phyloP scores from a whole-genome alignment of 768 basidiomycete species.

The Kwoniella dendrophila region DNA sequence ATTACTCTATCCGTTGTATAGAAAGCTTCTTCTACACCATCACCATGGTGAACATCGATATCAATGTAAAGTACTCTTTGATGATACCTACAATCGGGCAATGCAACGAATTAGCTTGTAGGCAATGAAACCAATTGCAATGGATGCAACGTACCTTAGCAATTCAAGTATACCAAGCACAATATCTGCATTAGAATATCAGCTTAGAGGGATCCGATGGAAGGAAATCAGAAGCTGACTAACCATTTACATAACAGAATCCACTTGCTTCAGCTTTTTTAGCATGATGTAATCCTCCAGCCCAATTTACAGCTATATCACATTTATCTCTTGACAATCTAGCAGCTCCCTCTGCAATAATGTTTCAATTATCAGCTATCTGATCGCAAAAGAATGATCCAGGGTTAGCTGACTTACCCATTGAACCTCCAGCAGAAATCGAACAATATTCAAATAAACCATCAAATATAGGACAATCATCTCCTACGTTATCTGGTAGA shows the following conservation, averaged over 20 bases:
- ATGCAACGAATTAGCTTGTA: neutral
- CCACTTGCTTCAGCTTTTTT: constrained; percentile 99
- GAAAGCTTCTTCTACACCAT: constrained; percentile 98
- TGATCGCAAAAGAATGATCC: neutral
- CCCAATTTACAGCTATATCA: constrained; percentile 99
- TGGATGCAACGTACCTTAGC: constrained; percentile 65
- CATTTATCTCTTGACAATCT: constrained; percentile 93
- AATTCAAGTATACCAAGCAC: constrained; percentile 95
- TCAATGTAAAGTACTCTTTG: constrained; percentile 95
- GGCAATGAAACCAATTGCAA: neutral
- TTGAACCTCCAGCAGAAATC: constrained; percentile 98
- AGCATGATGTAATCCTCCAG: constrained; percentile 95
- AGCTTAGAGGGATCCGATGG: neutral
- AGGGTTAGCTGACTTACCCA: constrained; percentile 68
- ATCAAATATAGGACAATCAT: constrained; percentile 98
- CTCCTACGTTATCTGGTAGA: constrained; percentile 93
- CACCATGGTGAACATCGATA: constrained; percentile 97
- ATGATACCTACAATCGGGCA: constrained; percentile 70
- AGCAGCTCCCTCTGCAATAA: constrained; percentile 83
- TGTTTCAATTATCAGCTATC: neutral
- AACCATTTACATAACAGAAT: constrained; percentile 98
- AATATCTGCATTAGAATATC: constrained; percentile 67
- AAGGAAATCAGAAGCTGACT: constrained; percentile 20
- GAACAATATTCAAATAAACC: constrained; percentile 98
- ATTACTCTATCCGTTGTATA: constrained; percentile 98